Conservation (phyloP, 1,284 basidiomycete species). For the Rhizopogon parksii region DNA sequence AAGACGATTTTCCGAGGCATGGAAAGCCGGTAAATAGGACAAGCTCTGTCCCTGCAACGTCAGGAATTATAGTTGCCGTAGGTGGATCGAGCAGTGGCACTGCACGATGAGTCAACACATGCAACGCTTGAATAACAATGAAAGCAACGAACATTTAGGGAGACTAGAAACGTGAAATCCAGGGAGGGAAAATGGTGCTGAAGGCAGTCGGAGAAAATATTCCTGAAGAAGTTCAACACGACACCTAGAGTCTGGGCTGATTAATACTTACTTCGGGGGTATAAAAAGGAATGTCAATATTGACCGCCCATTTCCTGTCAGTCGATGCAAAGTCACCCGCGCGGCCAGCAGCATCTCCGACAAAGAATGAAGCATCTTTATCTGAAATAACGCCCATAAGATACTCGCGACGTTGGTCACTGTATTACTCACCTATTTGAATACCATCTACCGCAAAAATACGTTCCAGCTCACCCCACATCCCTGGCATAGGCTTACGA, state of each 20-base stretch:
- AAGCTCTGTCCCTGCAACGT: slow-evolving; percentile 37
- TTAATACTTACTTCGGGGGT: slow-evolving; percentile 53
- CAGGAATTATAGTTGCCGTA: slow-evolving; percentile 24
- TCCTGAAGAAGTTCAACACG: slow-evolving; percentile 41
- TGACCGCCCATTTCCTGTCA: slow-evolving; percentile 82
- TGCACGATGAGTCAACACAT: slow-evolving; percentile 35
- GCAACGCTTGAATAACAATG: not conserved
- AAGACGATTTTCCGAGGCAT: slow-evolving; percentile 80
- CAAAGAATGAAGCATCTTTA: slow-evolving; percentile 61
- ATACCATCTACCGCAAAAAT: slow-evolving; percentile 54
- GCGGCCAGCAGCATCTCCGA: slow-evolving; percentile 89
- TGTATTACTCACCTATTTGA: slow-evolving; percentile 50
- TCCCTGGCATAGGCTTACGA: slow-evolving; percentile 87
- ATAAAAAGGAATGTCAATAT: slow-evolving; percentile 63
- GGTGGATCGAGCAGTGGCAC: slow-evolving; percentile 54
- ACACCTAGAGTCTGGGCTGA: not conserved
- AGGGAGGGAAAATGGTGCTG: slow-evolving; percentile 37
- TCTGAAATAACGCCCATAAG: slow-evolving; percentile 39
- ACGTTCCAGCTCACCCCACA: slow-evolving; percentile 70
- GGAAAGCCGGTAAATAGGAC: slow-evolving; percentile 88
- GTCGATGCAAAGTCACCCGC: slow-evolving; percentile 67
- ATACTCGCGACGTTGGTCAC: not conserved
- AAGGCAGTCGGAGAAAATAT: slow-evolving; percentile 64
- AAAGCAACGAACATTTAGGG: slow-evolving; percentile 31
- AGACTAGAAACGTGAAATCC: slow-evolving; percentile 59